A percentile compares a stretch with the other conserved stretches of the same genome.
Conservation (phyloP, 2,329 filamentous ascomycete genomes). For the Botrytis byssoidea region DNA sequence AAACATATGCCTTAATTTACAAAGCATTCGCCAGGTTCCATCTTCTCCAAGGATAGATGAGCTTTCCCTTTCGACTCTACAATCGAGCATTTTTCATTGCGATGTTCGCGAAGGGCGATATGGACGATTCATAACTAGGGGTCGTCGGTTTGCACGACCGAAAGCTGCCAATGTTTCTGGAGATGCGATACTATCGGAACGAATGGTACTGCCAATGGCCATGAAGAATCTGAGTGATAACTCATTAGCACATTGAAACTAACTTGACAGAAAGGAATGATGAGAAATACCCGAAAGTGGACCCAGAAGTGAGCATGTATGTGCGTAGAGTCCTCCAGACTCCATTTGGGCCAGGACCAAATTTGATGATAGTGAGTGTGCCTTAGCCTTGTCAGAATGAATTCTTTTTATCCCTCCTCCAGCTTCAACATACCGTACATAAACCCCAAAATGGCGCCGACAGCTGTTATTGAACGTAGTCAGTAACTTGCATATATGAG, state of each 20-base stretch:
- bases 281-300: conserved; percentile 80
- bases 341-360: conserved; percentile 88
- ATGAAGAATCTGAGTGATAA: conserved; percentile 77
- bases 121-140: conserved; percentile 59
- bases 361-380: conserved; percentile 91
- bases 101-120: conserved; percentile 23
- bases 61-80: not conserved
- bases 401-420: not conserved
- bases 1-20: conserved; percentile 7
- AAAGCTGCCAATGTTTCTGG: conserved; percentile 74
- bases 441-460: conserved; percentile 95
- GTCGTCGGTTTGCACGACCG: conserved; percentile 68
- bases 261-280: not conserved
- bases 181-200: conserved; percentile 71
- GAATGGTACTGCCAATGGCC: conserved; percentile 95
- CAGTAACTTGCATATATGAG: not conserved
- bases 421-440: conserved; percentile 71
- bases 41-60: not conserved
- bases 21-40: conserved; percentile 1
- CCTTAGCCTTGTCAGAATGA: conserved; percentile 50
- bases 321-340: conserved; percentile 93
- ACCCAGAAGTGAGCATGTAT: conserved; percentile 93
- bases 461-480: conserved; percentile 57
- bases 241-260: not conserved
- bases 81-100: not conserved